Evolutionary conservation across 2,329 filamentous ascomycete species (phyloP).

Genomic region (Fusarium cicatricum): DNA sequence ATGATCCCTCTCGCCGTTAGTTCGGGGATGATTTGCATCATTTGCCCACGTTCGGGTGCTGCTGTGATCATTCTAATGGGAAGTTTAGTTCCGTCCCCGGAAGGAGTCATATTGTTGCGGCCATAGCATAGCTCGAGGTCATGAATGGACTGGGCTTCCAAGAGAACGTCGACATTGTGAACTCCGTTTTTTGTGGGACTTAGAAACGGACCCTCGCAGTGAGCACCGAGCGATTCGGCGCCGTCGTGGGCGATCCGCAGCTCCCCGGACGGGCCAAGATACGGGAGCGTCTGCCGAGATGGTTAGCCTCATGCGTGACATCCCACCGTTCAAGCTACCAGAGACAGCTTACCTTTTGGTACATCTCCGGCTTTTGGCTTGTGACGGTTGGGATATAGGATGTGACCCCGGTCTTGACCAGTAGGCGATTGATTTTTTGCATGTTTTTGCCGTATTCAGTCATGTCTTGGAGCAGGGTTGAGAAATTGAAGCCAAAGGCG

Average conservation of each 20-base stretch:
- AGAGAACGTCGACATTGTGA: constrained; percentile 78
- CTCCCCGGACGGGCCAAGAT: constrained; percentile 75
- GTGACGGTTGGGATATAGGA: constrained; percentile 88
- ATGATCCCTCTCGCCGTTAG: constrained; percentile 73
- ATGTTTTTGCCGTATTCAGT: constrained; percentile 77
- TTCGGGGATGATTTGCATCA: constrained; percentile 73
- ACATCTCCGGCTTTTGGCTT: constrained; percentile 81
- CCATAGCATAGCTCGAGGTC: constrained; percentile 80
- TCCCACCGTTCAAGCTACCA: constrained; percentile 22
- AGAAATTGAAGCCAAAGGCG: constrained; percentile 93
- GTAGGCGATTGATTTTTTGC: constrained; percentile 71
- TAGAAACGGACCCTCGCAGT: constrained; percentile 91
- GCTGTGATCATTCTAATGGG: constrained; percentile 83
- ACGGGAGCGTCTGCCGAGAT: constrained; percentile 68
- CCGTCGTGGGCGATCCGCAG: constrained; percentile 70
- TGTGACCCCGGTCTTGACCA: constrained; percentile 84
- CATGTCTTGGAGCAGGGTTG: constrained; percentile 74
- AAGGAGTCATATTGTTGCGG: constrained; percentile 65
- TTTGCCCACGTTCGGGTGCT: constrained; percentile 80
- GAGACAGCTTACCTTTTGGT: constrained; percentile 68
- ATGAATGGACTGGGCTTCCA: constrained; percentile 66
- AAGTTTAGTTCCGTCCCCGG: constrained; percentile 46
- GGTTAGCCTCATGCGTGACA: constrained; percentile 35
- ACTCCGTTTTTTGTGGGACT: constrained; percentile 85
- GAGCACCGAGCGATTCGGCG: constrained; percentile 87